Evolutionary conservation across 148 eudicot species (phyloP).

Genomic region (Vaccinium darrowii): DNA sequence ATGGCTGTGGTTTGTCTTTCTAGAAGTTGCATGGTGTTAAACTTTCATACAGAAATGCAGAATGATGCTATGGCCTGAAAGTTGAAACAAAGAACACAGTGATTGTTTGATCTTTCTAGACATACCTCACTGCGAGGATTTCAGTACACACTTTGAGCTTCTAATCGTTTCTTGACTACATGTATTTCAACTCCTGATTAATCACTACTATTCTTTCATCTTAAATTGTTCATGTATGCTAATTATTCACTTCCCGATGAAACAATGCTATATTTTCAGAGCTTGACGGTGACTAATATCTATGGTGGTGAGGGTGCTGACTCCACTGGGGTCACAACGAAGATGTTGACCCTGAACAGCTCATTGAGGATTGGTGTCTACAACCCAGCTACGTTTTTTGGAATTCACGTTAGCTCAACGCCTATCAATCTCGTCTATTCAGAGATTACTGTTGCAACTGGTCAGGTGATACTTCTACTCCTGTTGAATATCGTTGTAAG

Average conservation of each 20-base stretch:
- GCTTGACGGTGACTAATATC: constrained; percentile 57
- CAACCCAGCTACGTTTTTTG: constrained; percentile 93
- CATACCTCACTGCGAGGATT: not conserved
- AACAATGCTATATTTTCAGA: constrained; percentile 44
- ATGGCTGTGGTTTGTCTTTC: not conserved
- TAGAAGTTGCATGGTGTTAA: not conserved
- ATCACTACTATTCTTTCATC: not conserved
- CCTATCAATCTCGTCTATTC: constrained; percentile 75
- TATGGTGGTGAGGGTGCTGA: constrained; percentile 69
- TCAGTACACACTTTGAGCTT: not conserved
- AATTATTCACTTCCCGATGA: not conserved
- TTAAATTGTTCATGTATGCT: not conserved
- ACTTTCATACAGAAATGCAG: not conserved
- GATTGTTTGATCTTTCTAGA: not conserved
- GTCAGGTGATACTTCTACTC: constrained; percentile 54
- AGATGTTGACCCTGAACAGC: constrained; percentile 64
- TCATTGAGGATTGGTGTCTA: constrained; percentile 60
- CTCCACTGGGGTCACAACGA: constrained; percentile 77
- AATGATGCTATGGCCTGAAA: not conserved
- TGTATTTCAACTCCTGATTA: not conserved
- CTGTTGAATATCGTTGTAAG: not conserved
- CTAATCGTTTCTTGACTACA: not conserved
- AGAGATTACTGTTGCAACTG: constrained; percentile 69
- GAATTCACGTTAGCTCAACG: constrained; percentile 72
- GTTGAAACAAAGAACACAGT: not conserved